Evolutionary conservation across 2,329 filamentous ascomycete species (phyloP).

Genomic region (Cercospora sesami): DNA sequence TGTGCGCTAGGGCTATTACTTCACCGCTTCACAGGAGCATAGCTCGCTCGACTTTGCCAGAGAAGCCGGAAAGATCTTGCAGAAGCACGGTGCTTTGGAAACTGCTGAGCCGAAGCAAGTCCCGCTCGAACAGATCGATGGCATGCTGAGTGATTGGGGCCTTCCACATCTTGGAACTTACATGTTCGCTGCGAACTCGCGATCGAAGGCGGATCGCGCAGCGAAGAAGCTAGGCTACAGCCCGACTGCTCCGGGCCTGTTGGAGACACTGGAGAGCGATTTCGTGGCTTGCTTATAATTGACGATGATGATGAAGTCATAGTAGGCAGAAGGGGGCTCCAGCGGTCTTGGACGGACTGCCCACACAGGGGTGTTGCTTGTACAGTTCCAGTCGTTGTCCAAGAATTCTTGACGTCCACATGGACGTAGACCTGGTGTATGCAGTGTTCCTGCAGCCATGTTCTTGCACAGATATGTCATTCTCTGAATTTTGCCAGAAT

Average conservation of each 20-base stretch:
- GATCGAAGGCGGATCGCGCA: conserved; percentile 55
- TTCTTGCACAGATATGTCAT: background rate
- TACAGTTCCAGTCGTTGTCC: background rate
- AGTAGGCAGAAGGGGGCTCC: background rate
- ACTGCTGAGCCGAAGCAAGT: conserved; percentile 33
- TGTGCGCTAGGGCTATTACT: conserved; percentile 48
- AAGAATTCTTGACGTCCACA: background rate
- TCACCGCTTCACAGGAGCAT: conserved; percentile 44
- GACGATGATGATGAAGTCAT: background rate
- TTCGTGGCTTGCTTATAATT: conserved; percentile 10
- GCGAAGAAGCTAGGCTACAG: conserved; percentile 59
- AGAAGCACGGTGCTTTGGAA: conserved; percentile 32
- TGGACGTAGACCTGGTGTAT: background rate
- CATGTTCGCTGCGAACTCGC: conserved; percentile 55
- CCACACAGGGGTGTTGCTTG: background rate
- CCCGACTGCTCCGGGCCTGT: conserved; percentile 51
- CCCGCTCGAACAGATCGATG: conserved; percentile 33
- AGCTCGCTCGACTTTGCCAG: conserved; percentile 36
- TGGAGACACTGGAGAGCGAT: conserved; percentile 51
- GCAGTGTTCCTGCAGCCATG: background rate
- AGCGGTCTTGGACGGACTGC: background rate
- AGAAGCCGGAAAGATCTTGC: conserved; percentile 32
- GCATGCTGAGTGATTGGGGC: conserved; percentile 25
- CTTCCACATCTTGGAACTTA: conserved; percentile 38
- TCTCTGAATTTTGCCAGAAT: background rate